These are phyloP conservation scores for Thermothielavioides terrestris DNA, from an alignment of 495 filamentous ascomycete species.

Conservation along the genomic window DNA sequence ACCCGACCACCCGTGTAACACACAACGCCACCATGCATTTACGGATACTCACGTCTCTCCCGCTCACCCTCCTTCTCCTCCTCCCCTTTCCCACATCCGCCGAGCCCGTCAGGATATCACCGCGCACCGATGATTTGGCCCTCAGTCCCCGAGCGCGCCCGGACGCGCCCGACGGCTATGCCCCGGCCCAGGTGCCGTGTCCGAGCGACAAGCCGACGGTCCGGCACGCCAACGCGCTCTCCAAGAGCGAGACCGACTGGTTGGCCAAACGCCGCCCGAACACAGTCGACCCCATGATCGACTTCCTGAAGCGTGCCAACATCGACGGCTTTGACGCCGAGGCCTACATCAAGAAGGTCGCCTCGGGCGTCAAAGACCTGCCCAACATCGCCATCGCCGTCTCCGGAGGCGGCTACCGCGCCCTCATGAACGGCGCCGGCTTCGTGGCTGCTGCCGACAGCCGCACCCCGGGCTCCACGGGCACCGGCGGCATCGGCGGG, in stretches of 20 bases:
- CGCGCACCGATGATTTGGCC: neutral
- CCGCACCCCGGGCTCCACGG: conserved; percentile 58
- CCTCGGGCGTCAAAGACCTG: conserved; percentile 50
- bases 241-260: conserved; percentile 63
- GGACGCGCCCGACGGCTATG: conserved; percentile 50
- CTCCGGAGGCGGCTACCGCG: conserved; percentile 72
- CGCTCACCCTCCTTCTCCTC: conserved; percentile 9
- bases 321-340: conserved; percentile 70
- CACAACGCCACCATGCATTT: conserved; percentile 5
- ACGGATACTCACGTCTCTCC: conserved; percentile 2
- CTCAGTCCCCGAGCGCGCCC: conserved; percentile 35
- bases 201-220: conserved; percentile 40
- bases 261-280: conserved; percentile 40
- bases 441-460: conserved; percentile 77
- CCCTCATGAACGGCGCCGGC: conserved; percentile 82
- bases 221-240: conserved; percentile 48
- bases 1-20: neutral
- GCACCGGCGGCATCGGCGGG: conserved; percentile 67
- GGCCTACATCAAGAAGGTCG: conserved; percentile 52
- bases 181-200: conserved; percentile 45
- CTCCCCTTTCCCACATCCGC: conserved; percentile 8
- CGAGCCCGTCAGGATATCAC: conserved; percentile 13
- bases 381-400: conserved; percentile 58
- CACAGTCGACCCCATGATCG: conserved; percentile 58
- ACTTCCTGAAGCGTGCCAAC: conserved; percentile 62